Percentiles rank a stretch among this genome's conserved stretches.
These are phyloP conservation scores for Metarhizium rileyi DNA, from an alignment of 2,329 filamentous ascomycete genomes.

Conservation along the genomic window DNA sequence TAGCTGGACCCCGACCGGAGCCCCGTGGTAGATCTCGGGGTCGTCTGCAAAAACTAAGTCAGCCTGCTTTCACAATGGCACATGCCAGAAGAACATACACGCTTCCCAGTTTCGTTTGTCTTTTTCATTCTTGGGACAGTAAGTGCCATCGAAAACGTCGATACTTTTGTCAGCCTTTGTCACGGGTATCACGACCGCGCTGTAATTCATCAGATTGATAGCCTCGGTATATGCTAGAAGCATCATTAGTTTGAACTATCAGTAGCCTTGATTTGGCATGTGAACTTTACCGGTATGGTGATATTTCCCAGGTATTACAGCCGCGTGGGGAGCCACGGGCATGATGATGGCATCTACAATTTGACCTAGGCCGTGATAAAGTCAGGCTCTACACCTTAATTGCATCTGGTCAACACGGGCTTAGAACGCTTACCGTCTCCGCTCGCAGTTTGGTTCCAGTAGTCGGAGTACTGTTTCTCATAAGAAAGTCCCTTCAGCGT, in stretches of 20 bases:
- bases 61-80: not conserved
- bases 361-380: conserved; percentile 20
- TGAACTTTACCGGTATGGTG: conserved; percentile 18
- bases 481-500: conserved; percentile 45
- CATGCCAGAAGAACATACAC: conserved; percentile 27
- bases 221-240: conserved; percentile 21
- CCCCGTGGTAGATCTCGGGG: not conserved
- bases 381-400: not conserved
- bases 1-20: not conserved
- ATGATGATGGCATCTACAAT: conserved; percentile 46
- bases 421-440: conserved; percentile 30
- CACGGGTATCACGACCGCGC: conserved; percentile 42
- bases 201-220: conserved; percentile 49
- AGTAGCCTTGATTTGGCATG: not conserved
- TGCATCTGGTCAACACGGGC: not conserved
- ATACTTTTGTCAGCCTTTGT: conserved; percentile 40
- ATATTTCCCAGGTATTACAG: conserved; percentile 36
- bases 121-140: conserved; percentile 28
- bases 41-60: not conserved
- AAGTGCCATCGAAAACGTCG: conserved; percentile 30
- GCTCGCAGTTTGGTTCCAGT: conserved; percentile 47
- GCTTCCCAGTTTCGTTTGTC: conserved; percentile 35
- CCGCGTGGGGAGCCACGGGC: conserved; percentile 39
- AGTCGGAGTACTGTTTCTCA: conserved; percentile 51
- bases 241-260: not conserved